Conservation (phyloP, 768 basidiomycete species). For the Boletus speciosus region DNA sequence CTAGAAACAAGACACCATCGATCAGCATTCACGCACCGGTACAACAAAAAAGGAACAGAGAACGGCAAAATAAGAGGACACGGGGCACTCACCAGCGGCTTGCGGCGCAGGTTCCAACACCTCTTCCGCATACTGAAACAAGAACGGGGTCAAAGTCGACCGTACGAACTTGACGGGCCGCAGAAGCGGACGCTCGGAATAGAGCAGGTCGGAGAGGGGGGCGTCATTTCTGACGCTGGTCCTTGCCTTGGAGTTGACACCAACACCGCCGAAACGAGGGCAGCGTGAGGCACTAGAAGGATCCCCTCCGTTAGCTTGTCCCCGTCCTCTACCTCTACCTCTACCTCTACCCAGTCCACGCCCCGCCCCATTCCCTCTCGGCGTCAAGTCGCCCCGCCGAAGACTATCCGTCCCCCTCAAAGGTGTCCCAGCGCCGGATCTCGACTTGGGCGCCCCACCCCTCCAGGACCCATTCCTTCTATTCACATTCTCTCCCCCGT, state of each 20-base stretch:
- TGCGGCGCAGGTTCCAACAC: conserved; percentile 53
- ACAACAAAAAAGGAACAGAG: neutral
- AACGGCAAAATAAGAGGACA: neutral
- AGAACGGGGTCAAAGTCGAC: conserved; percentile 46
- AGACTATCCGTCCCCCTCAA: conserved; percentile 14
- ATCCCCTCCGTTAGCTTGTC: neutral
- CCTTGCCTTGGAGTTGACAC: neutral
- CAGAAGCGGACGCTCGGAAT: conserved; percentile 57
- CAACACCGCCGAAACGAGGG: neutral
- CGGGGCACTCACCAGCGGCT: conserved; percentile 38
- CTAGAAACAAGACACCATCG: neutral
- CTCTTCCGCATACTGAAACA: conserved; percentile 59
- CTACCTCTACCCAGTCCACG: conserved; percentile 27
- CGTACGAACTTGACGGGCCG: conserved; percentile 70
- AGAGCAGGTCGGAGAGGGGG: conserved; percentile 53
- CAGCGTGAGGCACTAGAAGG: neutral
- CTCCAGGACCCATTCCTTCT: conserved; percentile 4
- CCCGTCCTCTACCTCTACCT: conserved; percentile 17
- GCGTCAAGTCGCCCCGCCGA: conserved; percentile 5
- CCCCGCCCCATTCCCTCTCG: conserved; percentile 6
- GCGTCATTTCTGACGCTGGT: conserved; percentile 31
- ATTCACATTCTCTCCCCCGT: neutral
- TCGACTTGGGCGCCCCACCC: conserved; percentile 1
- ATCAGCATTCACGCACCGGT: neutral
- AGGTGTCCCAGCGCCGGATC: conserved; percentile 16